Conservation (phyloP, 1,139 yeast genomes). For the Pichia norvegensis region DNA sequence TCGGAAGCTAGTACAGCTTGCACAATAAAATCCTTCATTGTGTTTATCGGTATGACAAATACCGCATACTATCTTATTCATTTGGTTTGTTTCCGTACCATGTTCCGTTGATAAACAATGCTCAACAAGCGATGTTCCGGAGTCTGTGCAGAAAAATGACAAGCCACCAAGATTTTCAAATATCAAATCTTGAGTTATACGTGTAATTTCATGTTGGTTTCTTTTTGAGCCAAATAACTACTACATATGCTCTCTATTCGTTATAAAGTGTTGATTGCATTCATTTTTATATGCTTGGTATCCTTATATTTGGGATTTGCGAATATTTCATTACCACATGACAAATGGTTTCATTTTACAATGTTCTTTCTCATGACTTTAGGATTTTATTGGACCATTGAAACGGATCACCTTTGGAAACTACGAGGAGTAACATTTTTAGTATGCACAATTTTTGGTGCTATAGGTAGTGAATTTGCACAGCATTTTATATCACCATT, state of each 20-base stretch:
- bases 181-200: too few species aligned
- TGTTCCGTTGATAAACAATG: neutral
- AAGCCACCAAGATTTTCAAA: neutral
- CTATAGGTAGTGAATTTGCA: conserved; percentile 27
- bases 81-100: neutral
- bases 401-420: conserved; percentile 17
- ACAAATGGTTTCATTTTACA: conserved; percentile 25
- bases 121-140: neutral
- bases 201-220: neutral
- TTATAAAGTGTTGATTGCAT: conserved; percentile 9
- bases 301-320: conserved; percentile 28
- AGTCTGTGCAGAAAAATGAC: neutral
- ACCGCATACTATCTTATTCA: conserved; percentile 11
- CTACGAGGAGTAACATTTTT: conserved; percentile 19
- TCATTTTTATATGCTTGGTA: conserved; percentile 7
- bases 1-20: conserved; percentile 22
- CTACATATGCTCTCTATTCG: conserved; percentile 1
- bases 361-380: conserved; percentile 25
- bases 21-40: conserved; percentile 14
- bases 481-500: conserved; percentile 24
- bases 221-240: neutral
- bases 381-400: conserved; percentile 26
- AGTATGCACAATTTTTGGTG: conserved; percentile 25
- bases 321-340: conserved; percentile 24
- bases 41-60: conserved; percentile 9